Base-by-base conservation (phyloP, 257 asterid genomes). In the Avicennia marina region DNA sequence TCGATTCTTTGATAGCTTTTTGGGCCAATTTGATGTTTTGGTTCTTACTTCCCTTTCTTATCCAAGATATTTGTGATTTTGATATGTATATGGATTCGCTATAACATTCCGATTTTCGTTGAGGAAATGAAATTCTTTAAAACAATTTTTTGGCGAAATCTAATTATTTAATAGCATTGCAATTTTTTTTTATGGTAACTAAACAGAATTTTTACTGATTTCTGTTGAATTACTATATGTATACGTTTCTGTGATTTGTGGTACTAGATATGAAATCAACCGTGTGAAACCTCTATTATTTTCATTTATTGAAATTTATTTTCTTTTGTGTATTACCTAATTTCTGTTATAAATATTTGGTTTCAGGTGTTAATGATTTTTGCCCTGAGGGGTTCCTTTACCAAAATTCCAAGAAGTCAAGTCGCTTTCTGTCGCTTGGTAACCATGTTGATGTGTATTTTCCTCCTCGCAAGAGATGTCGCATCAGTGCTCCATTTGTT, bases 381-480 rank as follows among this genome's bases (percentile, higher is more conserved):
- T 76, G 58, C 69, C 68, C 58, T 39, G 75, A 83, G 33, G 82
- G 84, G 46, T 67, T 83, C 40, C 57, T 79, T 7, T 81, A 39
- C 73, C 84, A 80, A 58, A 82, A 73, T 49, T 74, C 85, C 64
- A 78, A 77, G 77, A 80, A 75, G 11, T 68, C 94, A 7, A 72
- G 68, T 33, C 79, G 72, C 27, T 62, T 81, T 64, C 22, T 73
- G 29, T 60, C 90, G 65, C 83, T 62, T 57, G 83, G 78, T 18
- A 59, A 53, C 69, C 87, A 72, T 25, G 81, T 81, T 62, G 97
- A 82, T 47, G 82, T 79, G 20, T 89, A 78, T 54, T 76, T 84
- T 67, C 83, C 94, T n/a, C n/a, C n/a, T 29, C 65, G 88, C 64
- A 93, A 93, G 80, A 82, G 96, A 67, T 84, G 91, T 68, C 95